These are phyloP conservation scores for Ophiocordyceps camponoti-floridani DNA, from an alignment of 2,329 filamentous ascomycete species.

Conservation along the genomic window DNA sequence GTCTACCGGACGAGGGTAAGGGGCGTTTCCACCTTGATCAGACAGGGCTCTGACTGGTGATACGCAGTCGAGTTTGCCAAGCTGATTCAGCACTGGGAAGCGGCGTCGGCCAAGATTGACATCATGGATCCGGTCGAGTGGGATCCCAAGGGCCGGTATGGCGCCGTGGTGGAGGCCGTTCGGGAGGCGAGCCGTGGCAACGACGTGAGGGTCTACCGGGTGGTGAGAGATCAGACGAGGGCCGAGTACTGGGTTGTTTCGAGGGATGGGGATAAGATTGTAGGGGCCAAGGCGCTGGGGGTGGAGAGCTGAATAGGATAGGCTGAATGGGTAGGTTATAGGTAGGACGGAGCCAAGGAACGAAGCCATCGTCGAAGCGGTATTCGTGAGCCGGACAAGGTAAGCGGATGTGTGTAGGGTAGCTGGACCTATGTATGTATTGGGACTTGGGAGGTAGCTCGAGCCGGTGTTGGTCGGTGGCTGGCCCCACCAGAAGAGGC, in stretches of 20 bases:
- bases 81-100: constrained; percentile 41
- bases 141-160: constrained; percentile 56
- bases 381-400: no score
- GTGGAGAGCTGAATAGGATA: constrained; percentile 34
- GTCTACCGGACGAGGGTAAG: constrained; percentile 44
- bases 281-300: constrained; percentile 63
- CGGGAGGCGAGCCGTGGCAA: constrained; percentile 41
- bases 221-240: constrained; percentile 43
- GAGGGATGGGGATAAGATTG: constrained; percentile 41
- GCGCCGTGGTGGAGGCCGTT: constrained; percentile 49
- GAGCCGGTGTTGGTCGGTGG: no score
- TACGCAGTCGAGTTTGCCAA: constrained; percentile 47
- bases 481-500: no score
- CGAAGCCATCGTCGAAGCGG: neutral
- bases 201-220: constrained; percentile 59
- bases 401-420: no score
- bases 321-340: no score
- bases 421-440: no score
- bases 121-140: constrained; percentile 54
- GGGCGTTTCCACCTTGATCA: constrained; percentile 2
- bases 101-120: constrained; percentile 37
- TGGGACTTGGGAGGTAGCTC: no score
- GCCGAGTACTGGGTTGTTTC: constrained; percentile 68
- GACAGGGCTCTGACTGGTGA: neutral
- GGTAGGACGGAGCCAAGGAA: neutral